These are phyloP conservation scores for Gliomastix tumulicola DNA, from an alignment of 2,329 filamentous ascomycete species.

Conservation along the genomic window DNA sequence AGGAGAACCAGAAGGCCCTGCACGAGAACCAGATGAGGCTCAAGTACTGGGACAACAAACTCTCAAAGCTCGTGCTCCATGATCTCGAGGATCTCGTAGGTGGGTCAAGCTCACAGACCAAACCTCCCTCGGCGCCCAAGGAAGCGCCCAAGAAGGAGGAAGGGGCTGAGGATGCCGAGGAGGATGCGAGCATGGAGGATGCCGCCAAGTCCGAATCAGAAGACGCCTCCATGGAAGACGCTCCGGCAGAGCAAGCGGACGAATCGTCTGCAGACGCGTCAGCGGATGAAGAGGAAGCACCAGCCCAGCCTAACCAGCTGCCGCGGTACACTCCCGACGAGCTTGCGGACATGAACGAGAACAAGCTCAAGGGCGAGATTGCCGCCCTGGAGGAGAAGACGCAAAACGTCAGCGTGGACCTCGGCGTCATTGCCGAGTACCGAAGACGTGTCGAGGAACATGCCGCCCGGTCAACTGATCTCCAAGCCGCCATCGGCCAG, in stretches of 20 bases:
- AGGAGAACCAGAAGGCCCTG: conserved; percentile 89
- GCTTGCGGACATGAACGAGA: conserved; percentile 58
- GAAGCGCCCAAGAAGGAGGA: conserved; percentile 13
- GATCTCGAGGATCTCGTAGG: conserved; percentile 65
- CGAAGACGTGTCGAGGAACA: conserved; percentile 80
- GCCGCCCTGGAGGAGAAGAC: conserved; percentile 61
- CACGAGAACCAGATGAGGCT: conserved; percentile 79
- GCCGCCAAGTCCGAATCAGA: conserved; percentile 4
- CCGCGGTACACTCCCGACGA: conserved; percentile 72
- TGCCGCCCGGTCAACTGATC: conserved; percentile 72
- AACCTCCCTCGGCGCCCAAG: no score
- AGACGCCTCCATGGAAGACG: conserved; percentile 1
- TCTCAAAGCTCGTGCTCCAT: conserved; percentile 75
- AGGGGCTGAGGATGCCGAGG: conserved; percentile 15
- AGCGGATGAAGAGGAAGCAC: conserved; percentile 15
- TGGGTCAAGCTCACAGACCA: no score
- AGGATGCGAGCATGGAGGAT: conserved; percentile 22
- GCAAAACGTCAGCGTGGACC: conserved; percentile 79
- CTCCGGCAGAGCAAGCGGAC: conserved; percentile 2
- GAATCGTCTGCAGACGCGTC: conserved; percentile 12
- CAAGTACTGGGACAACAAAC: conserved; percentile 84
- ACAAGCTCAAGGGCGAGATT: conserved; percentile 54
- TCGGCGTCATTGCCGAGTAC: conserved; percentile 84
- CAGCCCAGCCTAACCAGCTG: conserved; percentile 43
- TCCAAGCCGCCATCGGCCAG: conserved; percentile 67